Conservation (phyloP, 352 stramenopile genomes). For the Aphanomyces stellatus region DNA sequence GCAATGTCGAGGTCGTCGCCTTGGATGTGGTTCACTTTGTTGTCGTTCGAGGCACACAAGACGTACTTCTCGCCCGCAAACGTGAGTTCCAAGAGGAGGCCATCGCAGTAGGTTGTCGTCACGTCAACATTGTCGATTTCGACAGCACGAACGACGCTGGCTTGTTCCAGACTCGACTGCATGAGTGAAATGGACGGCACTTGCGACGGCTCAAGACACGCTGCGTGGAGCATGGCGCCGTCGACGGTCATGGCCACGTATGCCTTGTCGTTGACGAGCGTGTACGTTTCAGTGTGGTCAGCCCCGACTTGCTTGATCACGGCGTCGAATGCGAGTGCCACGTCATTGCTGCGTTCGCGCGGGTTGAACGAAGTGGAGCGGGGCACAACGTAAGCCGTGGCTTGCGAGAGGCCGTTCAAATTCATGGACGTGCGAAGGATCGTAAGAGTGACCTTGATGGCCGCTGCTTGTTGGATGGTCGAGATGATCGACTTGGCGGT, state of each 20-base stretch:
- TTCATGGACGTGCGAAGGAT: not conserved
- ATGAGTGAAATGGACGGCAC: not conserved
- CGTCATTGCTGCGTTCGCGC: not conserved
- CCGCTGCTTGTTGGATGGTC: not conserved
- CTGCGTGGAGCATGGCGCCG: not conserved
- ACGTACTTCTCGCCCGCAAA: slow-evolving; percentile 30
- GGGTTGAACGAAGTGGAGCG: too few relatives aligned
- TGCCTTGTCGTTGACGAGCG: not conserved
- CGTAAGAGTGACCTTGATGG: not conserved
- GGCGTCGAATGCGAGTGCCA: not conserved
- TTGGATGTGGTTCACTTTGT: slow-evolving; percentile 14
- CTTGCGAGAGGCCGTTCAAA: not conserved
- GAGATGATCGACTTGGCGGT: not conserved
- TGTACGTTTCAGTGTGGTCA: not conserved
- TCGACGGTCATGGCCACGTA: not conserved
- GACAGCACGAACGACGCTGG: not conserved
- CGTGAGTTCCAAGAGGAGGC: slow-evolving; percentile 25
- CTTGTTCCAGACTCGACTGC: not conserved
- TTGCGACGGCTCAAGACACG: not conserved
- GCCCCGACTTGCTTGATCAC: not conserved
- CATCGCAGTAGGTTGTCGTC: not conserved
- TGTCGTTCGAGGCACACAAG: slow-evolving; percentile 19
- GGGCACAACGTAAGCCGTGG: not conserved
- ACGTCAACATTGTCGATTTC: not conserved
- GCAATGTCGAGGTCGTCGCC: slow-evolving; percentile 21